Conservation (phyloP, 371 early-diverging fungal genomes). For the Gilbertella persicaria region DNA sequence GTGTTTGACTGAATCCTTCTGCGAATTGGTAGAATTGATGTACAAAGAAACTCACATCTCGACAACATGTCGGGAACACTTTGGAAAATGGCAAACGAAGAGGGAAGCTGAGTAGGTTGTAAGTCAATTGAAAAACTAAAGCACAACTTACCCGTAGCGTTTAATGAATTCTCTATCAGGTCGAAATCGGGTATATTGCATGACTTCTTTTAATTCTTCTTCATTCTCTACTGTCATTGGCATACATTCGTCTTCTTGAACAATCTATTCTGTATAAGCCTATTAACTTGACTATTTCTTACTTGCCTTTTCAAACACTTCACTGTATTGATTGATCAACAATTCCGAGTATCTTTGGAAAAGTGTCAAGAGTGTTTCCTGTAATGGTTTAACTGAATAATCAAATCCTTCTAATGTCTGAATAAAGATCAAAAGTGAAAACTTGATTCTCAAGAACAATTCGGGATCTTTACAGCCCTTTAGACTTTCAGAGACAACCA, state of each 20-base stretch:
- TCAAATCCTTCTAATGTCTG: conserved; percentile 81
- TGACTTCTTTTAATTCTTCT: conserved; percentile 60
- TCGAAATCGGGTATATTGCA: conserved; percentile 56
- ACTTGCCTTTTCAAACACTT: conserved; percentile 68
- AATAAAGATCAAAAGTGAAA: conserved; percentile 77
- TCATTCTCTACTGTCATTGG: conserved; percentile 76
- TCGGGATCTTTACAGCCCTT: conserved; percentile 79
- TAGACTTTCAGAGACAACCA: conserved; percentile 78
- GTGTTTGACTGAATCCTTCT: conserved; percentile 81
- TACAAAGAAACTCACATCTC: conserved; percentile 72
- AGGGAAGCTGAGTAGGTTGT: too few species aligned
- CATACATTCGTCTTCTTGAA: conserved; percentile 83
- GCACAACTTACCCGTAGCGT: conserved; percentile 40
- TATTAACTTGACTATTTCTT: too few species aligned
- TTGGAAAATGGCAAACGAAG: conserved; percentile 81
- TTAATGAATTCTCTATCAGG: conserved; percentile 49
- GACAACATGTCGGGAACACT: conserved; percentile 77
- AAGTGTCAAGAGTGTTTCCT: conserved; percentile 66
- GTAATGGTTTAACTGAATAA: conserved; percentile 52
- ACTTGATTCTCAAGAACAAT: conserved; percentile 77
- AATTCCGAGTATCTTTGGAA: conserved; percentile 84
- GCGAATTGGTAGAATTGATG: conserved; percentile 84
- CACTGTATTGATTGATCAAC: conserved; percentile 70
- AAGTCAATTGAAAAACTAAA: too few species aligned
- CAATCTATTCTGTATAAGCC: too few species aligned